These are phyloP conservation scores for Metschnikowia peoriensis DNA, from an alignment of 805 yeast genomes.

Conservation along the genomic window DNA sequence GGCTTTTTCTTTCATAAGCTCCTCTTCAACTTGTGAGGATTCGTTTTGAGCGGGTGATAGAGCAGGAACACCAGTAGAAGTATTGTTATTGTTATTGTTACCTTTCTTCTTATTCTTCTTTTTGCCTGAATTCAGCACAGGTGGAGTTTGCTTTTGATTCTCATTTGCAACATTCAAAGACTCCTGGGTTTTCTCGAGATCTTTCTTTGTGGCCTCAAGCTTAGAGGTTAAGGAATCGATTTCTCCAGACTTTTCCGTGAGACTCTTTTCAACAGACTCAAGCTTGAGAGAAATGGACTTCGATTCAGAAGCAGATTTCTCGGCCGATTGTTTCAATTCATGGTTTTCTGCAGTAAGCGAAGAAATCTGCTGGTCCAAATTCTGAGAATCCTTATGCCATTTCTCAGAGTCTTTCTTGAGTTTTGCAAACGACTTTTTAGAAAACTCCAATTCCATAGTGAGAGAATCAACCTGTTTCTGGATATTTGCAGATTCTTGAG, in stretches of 20 bases:
- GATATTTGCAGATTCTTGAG: neutral
- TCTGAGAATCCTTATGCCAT: neutral
- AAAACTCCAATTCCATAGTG: neutral
- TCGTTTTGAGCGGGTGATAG: no score
- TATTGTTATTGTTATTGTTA: neutral
- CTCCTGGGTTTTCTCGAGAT: neutral
- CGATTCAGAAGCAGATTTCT: neutral
- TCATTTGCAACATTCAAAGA: neutral
- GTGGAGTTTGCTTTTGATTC: neutral
- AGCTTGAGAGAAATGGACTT: neutral
- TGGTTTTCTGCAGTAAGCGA: neutral
- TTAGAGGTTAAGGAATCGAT: neutral
- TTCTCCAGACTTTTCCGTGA: constrained; percentile 1
- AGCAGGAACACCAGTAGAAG: neutral
- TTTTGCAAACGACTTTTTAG: neutral
- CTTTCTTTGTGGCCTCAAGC: neutral
- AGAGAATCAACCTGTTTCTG: neutral
- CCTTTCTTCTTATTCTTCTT: constrained; percentile 2
- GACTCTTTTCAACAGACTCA: constrained; percentile 1
- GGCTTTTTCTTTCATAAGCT: neutral
- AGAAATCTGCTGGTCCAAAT: neutral
- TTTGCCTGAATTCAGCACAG: neutral
- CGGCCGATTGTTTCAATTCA: neutral
- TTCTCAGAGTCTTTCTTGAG: neutral
- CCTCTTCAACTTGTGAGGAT: neutral